phyloP scores from a whole-genome alignment of 2,329 filamentous ascomycete species.

The Aspergillus tamarii region DNA sequence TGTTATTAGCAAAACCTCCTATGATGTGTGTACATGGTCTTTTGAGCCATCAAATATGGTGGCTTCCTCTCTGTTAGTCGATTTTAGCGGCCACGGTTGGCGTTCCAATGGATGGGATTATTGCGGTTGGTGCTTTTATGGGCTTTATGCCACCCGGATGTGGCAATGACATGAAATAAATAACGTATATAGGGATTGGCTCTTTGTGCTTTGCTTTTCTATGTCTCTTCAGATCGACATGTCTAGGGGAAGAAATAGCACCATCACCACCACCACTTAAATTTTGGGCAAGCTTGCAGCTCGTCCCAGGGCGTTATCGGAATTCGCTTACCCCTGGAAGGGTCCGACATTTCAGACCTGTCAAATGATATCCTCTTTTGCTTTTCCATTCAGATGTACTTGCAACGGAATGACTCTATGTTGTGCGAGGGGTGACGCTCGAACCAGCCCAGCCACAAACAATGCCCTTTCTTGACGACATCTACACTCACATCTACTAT shows the following conservation, averaged over 20 bases:
- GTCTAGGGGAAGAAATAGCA: not conserved
- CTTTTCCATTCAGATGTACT: not conserved
- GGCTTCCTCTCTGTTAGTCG: slow-evolving; percentile 14
- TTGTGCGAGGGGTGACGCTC: not conserved
- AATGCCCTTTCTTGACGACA: not conserved
- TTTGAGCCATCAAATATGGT: slow-evolving; percentile 10
- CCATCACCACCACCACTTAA: not conserved
- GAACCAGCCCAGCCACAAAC: not conserved
- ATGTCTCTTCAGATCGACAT: not conserved
- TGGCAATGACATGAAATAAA: slow-evolving; percentile 21
- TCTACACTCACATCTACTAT: not conserved
- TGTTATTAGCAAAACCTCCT: slow-evolving; percentile 8
- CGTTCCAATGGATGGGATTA: slow-evolving; percentile 27
- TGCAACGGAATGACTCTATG: not conserved
- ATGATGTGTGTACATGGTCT: slow-evolving; percentile 16
- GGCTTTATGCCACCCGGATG: slow-evolving; percentile 19
- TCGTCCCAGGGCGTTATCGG: not conserved
- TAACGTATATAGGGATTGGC: slow-evolving; percentile 26
- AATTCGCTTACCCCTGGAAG: not conserved
- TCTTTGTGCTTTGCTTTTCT: slow-evolving; percentile 12
- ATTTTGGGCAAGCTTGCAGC: not conserved
- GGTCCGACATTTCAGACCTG: not conserved
- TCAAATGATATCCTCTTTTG: slow-evolving; percentile 20
- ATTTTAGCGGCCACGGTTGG: slow-evolving; percentile 36
- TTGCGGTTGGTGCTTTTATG: slow-evolving; percentile 23